Evolutionary conservation across 2,329 filamentous ascomycete species (phyloP), one percentile per base, ranked within the genome.

Genomic region (Mariannaea sp.): DNA sequence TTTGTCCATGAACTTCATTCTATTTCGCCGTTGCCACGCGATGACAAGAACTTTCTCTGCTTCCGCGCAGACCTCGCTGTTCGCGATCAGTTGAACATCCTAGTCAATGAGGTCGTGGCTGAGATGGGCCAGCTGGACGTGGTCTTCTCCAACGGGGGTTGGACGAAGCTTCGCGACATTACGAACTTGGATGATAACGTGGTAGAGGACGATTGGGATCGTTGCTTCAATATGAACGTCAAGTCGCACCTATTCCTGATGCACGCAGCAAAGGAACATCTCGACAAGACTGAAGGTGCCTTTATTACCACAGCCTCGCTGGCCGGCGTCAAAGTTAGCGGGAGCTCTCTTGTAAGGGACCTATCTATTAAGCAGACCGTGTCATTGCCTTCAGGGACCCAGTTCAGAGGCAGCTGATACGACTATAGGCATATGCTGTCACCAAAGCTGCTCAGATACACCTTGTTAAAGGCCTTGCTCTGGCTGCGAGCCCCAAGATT

Each of bases 401-500:
- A 49, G 35, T 5, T 6, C 5, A 44, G 0, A 13, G 9, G 13
- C 29, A 6, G 29, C 4, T 32, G 13, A 24, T 24, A 8, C 22
- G n/a, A n/a, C n/a, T 12, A 29, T 40, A 80, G 86, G 83, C 90
- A 3, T 94, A 94, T 65, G 78, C 85, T 0, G 86, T 92, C 14
- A 89, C 88, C 30, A 94, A 94, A 69, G 82, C 89, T 1, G 90
- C 90, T 9, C 83, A 87, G 53, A 72, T 85, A 30, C 83, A 86
- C 64, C 73, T 86, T 3, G 74, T 77, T 13, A 84, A 81, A 59
- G 75, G 74, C 7, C 71, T 85, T 26, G 82, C 82, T 1, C 65
- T 74, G 4, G 79, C 81, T 53, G 77, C 77, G 9, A 77, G 76
- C 1, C 81, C 82, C 0, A 76, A 75, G 36, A 80, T 86, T 17